Percentiles rank a stretch among this genome's conserved stretches.
Evolutionary conservation across 164 flowering plant genomes (phyloP).

Genomic region (Chimonanthus praecox): DNA sequence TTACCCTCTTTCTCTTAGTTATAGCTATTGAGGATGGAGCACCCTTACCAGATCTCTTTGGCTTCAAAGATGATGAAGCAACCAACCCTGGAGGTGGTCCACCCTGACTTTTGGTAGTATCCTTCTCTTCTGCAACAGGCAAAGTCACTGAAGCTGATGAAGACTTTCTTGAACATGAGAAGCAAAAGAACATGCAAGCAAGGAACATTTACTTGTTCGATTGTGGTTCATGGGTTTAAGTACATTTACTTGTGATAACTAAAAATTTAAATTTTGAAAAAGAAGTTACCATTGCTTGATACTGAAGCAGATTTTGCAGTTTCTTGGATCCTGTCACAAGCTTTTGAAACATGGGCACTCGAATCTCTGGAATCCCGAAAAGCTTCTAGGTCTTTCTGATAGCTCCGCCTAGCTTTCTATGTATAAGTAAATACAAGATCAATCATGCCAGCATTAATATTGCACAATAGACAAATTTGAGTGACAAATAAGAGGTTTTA

Average conservation of each 20-base stretch:
- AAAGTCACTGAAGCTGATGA: constrained; percentile 21
- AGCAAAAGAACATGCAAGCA: background rate
- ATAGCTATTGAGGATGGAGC: constrained; percentile 65
- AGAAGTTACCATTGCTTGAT: constrained; percentile 20
- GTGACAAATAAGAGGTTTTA: background rate
- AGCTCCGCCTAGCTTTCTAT: constrained; percentile 92
- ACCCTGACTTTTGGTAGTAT: constrained; percentile 26
- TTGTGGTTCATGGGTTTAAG: background rate
- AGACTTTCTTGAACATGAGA: constrained; percentile 20
- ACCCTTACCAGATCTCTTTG: constrained; percentile 64
- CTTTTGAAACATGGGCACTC: constrained; percentile 33
- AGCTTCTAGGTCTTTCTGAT: constrained; percentile 78
- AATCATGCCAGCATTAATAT: background rate
- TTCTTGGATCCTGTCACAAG: constrained; percentile 31
- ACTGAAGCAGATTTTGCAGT: constrained; percentile 17
- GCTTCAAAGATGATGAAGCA: constrained; percentile 52
- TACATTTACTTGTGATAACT: background rate
- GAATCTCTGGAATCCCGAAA: constrained; percentile 51
- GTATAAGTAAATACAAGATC: too few relatives aligned
- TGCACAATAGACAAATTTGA: background rate
- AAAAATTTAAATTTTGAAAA: background rate
- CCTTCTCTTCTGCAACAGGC: constrained; percentile 24
- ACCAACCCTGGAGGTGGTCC: constrained; percentile 65
- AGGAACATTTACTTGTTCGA: background rate
- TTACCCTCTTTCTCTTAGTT: constrained; percentile 65